Evolutionary conservation across 306 rosid genomes (phyloP).

Genomic region (Quercus mongolica): DNA sequence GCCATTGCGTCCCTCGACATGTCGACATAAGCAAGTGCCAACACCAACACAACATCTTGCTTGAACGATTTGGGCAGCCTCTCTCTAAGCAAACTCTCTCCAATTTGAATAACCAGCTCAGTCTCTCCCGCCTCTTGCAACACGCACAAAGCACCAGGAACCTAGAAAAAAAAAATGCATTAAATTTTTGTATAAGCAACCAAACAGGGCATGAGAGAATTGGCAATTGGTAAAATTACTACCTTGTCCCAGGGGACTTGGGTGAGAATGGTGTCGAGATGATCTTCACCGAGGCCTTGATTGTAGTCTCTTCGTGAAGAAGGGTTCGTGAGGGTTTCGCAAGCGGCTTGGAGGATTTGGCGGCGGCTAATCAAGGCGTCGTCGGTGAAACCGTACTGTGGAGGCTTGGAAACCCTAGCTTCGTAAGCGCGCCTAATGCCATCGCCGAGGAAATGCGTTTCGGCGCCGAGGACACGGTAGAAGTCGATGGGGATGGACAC

Average conservation of each 20-base stretch:
- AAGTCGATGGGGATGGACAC: slow-evolving; percentile 72
- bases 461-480: slow-evolving; percentile 78
- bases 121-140: slow-evolving; percentile 94
- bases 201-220: neutral
- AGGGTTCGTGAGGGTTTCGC: slow-evolving; percentile 79
- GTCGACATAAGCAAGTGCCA: slow-evolving; percentile 89
- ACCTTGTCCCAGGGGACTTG: slow-evolving; percentile 93
- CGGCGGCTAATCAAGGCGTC: slow-evolving; percentile 80
- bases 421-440: slow-evolving; percentile 84
- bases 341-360: slow-evolving; percentile 87
- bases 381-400: slow-evolving; percentile 78
- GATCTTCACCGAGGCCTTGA: slow-evolving; percentile 60
- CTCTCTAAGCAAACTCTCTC: slow-evolving; percentile 75
- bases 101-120: slow-evolving; percentile 67
- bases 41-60: slow-evolving; percentile 85
- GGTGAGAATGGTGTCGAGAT: slow-evolving; percentile 57
- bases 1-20: slow-evolving; percentile 92
- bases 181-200: neutral
- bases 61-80: slow-evolving; percentile 86
- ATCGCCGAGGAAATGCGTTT: slow-evolving; percentile 86
- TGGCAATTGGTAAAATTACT: neutral
- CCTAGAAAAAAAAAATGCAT: slow-evolving; percentile 32
- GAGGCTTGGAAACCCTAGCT: slow-evolving; percentile 80
- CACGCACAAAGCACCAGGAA: slow-evolving; percentile 89
- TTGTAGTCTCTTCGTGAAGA: slow-evolving; percentile 78